These are phyloP conservation scores for Euphorbia tirucalli DNA, from an alignment of 345 rosid species.

Conservation along the genomic window DNA sequence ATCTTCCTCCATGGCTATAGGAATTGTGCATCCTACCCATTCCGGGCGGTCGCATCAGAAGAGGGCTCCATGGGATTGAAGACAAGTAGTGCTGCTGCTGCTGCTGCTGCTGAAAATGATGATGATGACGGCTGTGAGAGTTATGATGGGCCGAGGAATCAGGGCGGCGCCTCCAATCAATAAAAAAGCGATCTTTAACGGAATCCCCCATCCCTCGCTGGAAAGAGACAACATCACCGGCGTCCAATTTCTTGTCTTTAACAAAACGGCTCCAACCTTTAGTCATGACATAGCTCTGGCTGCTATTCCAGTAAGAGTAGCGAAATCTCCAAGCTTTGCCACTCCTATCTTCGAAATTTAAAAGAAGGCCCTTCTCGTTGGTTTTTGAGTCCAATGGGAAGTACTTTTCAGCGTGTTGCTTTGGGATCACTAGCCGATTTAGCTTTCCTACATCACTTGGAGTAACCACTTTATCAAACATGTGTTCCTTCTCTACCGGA, in stretches of 20 bases:
- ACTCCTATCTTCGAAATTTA: slow-evolving; percentile 77
- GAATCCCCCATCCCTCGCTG: slow-evolving; percentile 65
- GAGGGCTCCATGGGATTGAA: slow-evolving; percentile 45
- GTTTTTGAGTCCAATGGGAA: slow-evolving; percentile 74
- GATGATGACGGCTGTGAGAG: slow-evolving; percentile 4
- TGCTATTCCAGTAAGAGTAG: slow-evolving; percentile 92
- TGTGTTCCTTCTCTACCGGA: slow-evolving; percentile 44
- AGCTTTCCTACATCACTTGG: slow-evolving; percentile 72
- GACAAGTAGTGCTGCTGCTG: slow-evolving; percentile 31
- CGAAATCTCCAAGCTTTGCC: slow-evolving; percentile 86
- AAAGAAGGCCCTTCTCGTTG: slow-evolving; percentile 72
- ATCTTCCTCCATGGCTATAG: no score
- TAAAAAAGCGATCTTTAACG: slow-evolving; percentile 59
- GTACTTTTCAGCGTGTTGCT: slow-evolving; percentile 75
- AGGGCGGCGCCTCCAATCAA: slow-evolving; percentile 80
- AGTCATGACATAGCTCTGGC: slow-evolving; percentile 97
- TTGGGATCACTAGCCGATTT: slow-evolving; percentile 59
- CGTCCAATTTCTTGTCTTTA: slow-evolving; percentile 88
- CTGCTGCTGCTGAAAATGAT: slow-evolving; percentile 17
- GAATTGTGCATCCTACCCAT: slow-evolving; percentile 7
- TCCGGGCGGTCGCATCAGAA: slow-evolving; percentile 39
- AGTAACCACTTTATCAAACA: slow-evolving; percentile 60
- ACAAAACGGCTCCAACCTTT: slow-evolving; percentile 98
- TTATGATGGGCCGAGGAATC: slow-evolving; percentile 36
- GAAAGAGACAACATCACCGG: slow-evolving; percentile 84